Percentiles rank a stretch among this genome's conserved stretches.
These are phyloP conservation scores for Aspergillus flavus DNA, from an alignment of 2,329 filamentous ascomycete genomes.

Conservation along the genomic window DNA sequence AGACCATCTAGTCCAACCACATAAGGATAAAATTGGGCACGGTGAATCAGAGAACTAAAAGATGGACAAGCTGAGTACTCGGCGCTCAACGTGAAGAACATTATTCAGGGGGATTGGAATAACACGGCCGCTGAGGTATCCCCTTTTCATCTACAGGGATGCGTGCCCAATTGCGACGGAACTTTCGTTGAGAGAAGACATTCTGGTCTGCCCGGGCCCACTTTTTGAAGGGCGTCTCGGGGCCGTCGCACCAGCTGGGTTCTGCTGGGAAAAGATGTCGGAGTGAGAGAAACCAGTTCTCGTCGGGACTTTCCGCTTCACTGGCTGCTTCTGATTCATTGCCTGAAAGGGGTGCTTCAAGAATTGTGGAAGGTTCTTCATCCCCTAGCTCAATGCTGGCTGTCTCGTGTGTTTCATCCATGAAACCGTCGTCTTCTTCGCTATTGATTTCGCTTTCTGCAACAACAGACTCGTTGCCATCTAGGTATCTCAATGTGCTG, in stretches of 20 bases:
- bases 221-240: slow-evolving; percentile 42
- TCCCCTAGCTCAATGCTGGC: slow-evolving; percentile 43
- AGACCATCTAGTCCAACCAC: background rate
- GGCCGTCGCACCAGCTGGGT: slow-evolving; percentile 35
- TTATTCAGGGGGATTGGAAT: background rate
- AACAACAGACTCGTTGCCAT: background rate
- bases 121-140: slow-evolving; percentile 29
- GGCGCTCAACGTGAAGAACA: background rate
- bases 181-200: slow-evolving; percentile 29
- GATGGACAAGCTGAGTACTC: background rate
- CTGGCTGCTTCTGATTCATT: slow-evolving; percentile 1
- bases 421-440: slow-evolving; percentile 15
- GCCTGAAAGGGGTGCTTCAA: background rate
- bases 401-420: slow-evolving; percentile 32
- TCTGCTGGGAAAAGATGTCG: slow-evolving; percentile 24
- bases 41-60: background rate
- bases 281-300: slow-evolving; percentile 37
- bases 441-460: slow-evolving; percentile 5
- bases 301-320: slow-evolving; percentile 18
- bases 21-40: background rate
- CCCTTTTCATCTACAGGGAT: slow-evolving; percentile 38
- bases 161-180: slow-evolving; percentile 28
- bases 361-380: slow-evolving; percentile 18
- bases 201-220: slow-evolving; percentile 40
- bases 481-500: background rate